Evolutionary conservation across 176 grass and related monocot genomes (phyloP).

Genomic region (Aegilops umbellulata): DNA sequence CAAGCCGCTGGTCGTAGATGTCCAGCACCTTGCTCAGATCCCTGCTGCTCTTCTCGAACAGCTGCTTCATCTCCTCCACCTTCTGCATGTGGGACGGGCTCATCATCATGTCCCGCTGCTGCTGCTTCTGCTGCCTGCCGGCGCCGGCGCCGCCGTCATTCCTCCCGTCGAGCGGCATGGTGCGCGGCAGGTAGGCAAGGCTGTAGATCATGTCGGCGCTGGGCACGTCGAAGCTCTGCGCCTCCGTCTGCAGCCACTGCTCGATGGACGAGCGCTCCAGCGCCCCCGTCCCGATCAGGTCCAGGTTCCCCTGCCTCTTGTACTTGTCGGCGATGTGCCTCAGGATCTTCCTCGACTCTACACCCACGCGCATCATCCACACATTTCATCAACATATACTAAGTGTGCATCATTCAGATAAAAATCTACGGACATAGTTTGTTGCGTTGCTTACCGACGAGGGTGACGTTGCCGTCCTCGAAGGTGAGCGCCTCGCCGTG

Average conservation of each 20-base stretch:
- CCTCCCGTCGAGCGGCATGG: slow-evolving; percentile 2
- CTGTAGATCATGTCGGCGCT: slow-evolving; percentile 69
- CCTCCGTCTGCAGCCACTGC: slow-evolving; percentile 93
- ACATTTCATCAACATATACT: not conserved
- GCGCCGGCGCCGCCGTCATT: not conserved
- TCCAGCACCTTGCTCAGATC: slow-evolving; percentile 65
- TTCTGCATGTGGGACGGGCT: slow-evolving; percentile 27
- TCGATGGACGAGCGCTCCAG: slow-evolving; percentile 78
- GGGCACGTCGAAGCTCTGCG: slow-evolving; percentile 68
- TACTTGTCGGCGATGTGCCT: slow-evolving; percentile 72
- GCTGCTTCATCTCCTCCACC: slow-evolving; percentile 36
- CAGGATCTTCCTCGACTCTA: slow-evolving; percentile 83
- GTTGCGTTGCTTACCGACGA: slow-evolving; percentile 36
- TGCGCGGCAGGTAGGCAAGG: slow-evolving; percentile 42
- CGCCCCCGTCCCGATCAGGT: slow-evolving; percentile 63
- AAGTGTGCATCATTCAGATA: not conserved
- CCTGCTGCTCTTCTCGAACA: slow-evolving; percentile 48
- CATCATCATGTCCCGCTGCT: not conserved
- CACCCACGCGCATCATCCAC: not conserved
- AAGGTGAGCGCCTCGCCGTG: slow-evolving; percentile 58
- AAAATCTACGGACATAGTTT: not conserved
- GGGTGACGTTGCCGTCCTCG: slow-evolving; percentile 45
- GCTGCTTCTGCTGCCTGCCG: not conserved
- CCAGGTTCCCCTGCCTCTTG: slow-evolving; percentile 44
- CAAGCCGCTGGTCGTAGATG: slow-evolving; percentile 74